Conservation (phyloP, 1,284 basidiomycete genomes). For the Ganoderma lingzhi region DNA sequence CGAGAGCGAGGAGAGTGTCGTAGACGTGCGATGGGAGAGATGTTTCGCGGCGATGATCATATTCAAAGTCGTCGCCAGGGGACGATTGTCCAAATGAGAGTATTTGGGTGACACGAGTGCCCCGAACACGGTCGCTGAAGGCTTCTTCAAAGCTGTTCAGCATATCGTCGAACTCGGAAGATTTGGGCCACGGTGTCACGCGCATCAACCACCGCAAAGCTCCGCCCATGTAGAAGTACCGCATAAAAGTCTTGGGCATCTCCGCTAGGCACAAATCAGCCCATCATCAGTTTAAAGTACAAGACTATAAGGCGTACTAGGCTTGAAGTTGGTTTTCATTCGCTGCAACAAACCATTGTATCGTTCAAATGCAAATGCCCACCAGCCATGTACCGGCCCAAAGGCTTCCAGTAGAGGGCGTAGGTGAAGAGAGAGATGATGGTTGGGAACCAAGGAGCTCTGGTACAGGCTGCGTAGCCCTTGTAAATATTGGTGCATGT, state of each 20-base stretch:
- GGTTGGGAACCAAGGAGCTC: conserved; percentile 43
- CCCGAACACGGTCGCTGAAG: too few relatives aligned
- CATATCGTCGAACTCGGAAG: too few relatives aligned
- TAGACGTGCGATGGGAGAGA: too few relatives aligned
- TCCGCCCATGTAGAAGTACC: conserved; percentile 22
- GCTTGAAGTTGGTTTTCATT: conserved; percentile 20
- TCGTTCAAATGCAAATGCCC: conserved; percentile 26
- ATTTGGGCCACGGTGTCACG: conserved; percentile 18
- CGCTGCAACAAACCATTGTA: conserved; percentile 27
- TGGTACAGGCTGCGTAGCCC: conserved; percentile 41
- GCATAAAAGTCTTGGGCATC: conserved; percentile 21
- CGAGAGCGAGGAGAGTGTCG: too few relatives aligned
- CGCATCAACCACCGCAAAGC: conserved; percentile 18
- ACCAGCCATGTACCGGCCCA: conserved; percentile 47
- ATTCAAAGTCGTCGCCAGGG: too few relatives aligned
- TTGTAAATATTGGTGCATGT: conserved; percentile 42
- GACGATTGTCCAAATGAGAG: too few relatives aligned
- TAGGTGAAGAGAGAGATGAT: conserved; percentile 49
- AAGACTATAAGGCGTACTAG: neutral
- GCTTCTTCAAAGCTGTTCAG: too few relatives aligned
- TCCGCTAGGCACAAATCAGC: too few relatives aligned
- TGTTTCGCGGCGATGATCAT: too few relatives aligned
- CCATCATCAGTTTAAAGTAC: too few relatives aligned
- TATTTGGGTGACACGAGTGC: too few relatives aligned
- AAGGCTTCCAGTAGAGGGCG: conserved; percentile 37